Base-by-base conservation (phyloP, 2,329 filamentous ascomycete genomes). In the Phaeosphaeria sp. region DNA sequence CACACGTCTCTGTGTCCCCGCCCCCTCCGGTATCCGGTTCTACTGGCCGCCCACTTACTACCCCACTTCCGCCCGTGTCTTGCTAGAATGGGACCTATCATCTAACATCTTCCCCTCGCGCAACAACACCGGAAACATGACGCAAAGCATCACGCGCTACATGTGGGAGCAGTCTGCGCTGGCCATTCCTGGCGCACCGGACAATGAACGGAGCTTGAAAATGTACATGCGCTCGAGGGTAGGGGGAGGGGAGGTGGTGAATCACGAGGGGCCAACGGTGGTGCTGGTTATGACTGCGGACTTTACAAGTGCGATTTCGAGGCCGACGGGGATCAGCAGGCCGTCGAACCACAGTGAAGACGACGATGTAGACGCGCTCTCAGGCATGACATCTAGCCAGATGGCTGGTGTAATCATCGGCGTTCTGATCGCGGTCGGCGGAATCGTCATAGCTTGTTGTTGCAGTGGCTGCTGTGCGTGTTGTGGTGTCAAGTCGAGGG, bases 11-110 rank as follows among this genome's bases (percentile, higher is more conserved):
- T 67, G 65, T 52, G 25, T 54, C 30, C 30, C 46, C 23, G 33
- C 20, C 30, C 25, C 41, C 7, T 10, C 15, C 13, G 30, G 18
- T 21, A 20, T 56, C 0, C 13, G 42, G 46, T 52, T 65, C 55
- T 65, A 48, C 46, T 67, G 60, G 61, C 64, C 66, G 3, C 20
- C 47, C 9, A 13, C n/a, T 0, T 63, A 52, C 55, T 67, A 64
- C 57, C 15, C 51, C 20, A 36, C 57, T 13, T 50, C 58, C 27
- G 39, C 63, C 27, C 50, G 23, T 41, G 11, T 68, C 25, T 27
- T 22, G 17, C 4, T 66, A 39, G 42, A 52, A 41, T 62, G 46
- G 17, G 30, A 56, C 13, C 52, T 46, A 11, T 21, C 20, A 33
- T 41, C 47, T 3, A 0, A 15, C 10, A 36, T 39, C 30, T 17